Conservation (phyloP, 2,329 filamentous ascomycete species). For the Neopestalotiopsis rosae region DNA sequence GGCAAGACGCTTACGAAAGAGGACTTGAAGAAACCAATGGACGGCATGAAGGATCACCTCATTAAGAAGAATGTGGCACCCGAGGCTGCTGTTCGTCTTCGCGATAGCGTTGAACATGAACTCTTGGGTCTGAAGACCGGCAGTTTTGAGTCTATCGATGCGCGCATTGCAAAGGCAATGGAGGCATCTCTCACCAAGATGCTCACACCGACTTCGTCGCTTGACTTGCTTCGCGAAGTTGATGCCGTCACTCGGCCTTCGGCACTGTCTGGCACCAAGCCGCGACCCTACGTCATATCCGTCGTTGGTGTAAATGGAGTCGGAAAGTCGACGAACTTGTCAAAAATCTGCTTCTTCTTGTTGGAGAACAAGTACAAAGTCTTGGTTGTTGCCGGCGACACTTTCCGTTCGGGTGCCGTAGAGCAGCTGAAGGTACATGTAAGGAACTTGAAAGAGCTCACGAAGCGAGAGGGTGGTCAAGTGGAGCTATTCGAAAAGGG, state of each 20-base stretch:
- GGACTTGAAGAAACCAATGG: conserved; percentile 90
- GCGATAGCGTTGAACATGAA: conserved; percentile 89
- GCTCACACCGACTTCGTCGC: conserved; percentile 90
- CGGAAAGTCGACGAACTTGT: conserved; percentile 96
- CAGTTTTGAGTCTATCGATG: conserved; percentile 87
- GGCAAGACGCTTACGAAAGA: conserved; percentile 90
- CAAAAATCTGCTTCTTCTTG: conserved; percentile 97
- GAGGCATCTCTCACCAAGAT: conserved; percentile 93
- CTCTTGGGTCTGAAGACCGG: conserved; percentile 89
- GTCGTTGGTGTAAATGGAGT: conserved; percentile 99
- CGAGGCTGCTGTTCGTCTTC: conserved; percentile 89
- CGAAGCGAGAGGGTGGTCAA: conserved; percentile 78
- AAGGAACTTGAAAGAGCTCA: conserved; percentile 88
- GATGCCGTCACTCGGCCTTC: conserved; percentile 75
- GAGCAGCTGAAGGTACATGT: conserved; percentile 97
- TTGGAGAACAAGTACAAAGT: conserved; percentile 97
- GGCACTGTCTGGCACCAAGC: conserved; percentile 63
- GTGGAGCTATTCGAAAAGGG: conserved; percentile 97
- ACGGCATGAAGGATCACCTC: conserved; percentile 94
- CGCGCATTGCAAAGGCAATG: conserved; percentile 85
- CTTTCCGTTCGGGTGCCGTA: conserved; percentile 95
- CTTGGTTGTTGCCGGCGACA: conserved; percentile 92
- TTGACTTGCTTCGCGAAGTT: conserved; percentile 94
- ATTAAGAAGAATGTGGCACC: conserved; percentile 95
- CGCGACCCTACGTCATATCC: conserved; percentile 93